Conservation (phyloP, 495 filamentous ascomycete genomes). For the Hypoxylon rickii region DNA sequence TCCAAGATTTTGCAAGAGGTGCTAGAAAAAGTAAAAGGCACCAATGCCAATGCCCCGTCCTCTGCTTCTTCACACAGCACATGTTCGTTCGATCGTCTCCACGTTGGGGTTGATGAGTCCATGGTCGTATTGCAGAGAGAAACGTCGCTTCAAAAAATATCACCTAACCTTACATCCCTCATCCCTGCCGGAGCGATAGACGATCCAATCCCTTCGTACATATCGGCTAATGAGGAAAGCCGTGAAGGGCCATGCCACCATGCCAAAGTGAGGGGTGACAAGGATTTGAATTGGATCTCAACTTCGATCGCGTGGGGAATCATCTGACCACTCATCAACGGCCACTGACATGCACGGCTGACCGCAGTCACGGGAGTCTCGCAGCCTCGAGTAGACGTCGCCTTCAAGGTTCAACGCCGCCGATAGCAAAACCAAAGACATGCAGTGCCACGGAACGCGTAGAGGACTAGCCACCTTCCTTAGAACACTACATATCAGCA, state of each 20-base stretch:
- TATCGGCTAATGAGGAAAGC: slow-evolving; percentile 37
- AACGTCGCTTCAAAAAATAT: slow-evolving; percentile 26
- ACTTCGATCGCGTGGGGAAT: slow-evolving; percentile 35
- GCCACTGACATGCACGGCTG: slow-evolving; percentile 32
- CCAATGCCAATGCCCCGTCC: slow-evolving; percentile 1
- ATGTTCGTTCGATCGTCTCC: background rate
- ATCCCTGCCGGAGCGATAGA: slow-evolving; percentile 30
- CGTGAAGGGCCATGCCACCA: slow-evolving; percentile 18
- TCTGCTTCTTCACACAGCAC: no score
- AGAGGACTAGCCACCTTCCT: no score
- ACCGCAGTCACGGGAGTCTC: slow-evolving; percentile 22
- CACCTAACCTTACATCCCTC: slow-evolving; percentile 9
- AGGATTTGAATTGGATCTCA: slow-evolving; percentile 24
- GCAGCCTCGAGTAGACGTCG: slow-evolving; percentile 26
- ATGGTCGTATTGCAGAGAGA: slow-evolving; percentile 24
- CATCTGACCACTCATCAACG: slow-evolving; percentile 30
- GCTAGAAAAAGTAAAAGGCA: background rate
- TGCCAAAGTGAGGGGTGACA: slow-evolving; percentile 25
- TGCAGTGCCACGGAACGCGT: slow-evolving; percentile 22
- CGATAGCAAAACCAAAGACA: slow-evolving; percentile 10
- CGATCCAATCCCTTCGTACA: slow-evolving; percentile 31
- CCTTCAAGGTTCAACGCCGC: background rate
- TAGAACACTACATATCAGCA: no score
- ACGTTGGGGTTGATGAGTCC: slow-evolving; percentile 12
- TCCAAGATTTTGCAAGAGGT: no score